Evolutionary conservation across 345 rosid species (phyloP).

Genomic region (Limnanthes douglasii): DNA sequence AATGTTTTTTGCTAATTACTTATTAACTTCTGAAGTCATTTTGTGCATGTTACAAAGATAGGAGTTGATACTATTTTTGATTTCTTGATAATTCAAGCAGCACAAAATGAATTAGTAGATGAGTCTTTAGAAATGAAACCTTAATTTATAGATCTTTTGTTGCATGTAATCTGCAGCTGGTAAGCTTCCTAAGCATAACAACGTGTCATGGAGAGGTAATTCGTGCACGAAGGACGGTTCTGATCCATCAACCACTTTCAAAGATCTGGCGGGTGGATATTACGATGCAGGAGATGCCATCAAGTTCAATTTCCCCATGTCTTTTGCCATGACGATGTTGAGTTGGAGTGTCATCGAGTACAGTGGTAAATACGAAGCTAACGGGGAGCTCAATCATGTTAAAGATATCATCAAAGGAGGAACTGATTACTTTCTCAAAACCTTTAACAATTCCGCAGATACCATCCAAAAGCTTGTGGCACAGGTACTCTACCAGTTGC

Average conservation of each 20-base stretch:
- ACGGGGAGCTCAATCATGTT: constrained; percentile 80
- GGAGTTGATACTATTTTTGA: no score
- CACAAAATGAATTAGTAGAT: no score
- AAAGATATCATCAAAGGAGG: constrained; percentile 96
- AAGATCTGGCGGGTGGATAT: constrained; percentile 75
- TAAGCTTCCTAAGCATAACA: constrained; percentile 73
- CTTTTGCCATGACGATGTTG: constrained; percentile 94
- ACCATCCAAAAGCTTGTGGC: constrained; percentile 38
- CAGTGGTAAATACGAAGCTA: constrained; percentile 81
- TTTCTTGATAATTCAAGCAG: no score
- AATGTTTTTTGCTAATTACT: neutral
- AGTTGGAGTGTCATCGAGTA: constrained; percentile 99
- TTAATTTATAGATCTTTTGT: no score
- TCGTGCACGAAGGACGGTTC: constrained; percentile 75
- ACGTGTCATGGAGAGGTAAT: constrained; percentile 91
- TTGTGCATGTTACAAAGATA: no score
- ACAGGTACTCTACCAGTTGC: constrained; percentile 29
- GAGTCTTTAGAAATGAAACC: no score
- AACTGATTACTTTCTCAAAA: constrained; percentile 81
- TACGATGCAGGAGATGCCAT: constrained; percentile 97
- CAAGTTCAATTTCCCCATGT: constrained; percentile 75
- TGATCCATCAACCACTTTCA: constrained; percentile 21
- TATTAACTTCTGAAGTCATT: neutral
- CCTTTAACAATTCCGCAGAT: constrained; percentile 72
- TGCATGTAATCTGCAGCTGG: constrained; percentile 46